Base-by-base conservation (phyloP, 2,329 filamentous ascomycete species). In the Claviceps fusiformis region DNA sequence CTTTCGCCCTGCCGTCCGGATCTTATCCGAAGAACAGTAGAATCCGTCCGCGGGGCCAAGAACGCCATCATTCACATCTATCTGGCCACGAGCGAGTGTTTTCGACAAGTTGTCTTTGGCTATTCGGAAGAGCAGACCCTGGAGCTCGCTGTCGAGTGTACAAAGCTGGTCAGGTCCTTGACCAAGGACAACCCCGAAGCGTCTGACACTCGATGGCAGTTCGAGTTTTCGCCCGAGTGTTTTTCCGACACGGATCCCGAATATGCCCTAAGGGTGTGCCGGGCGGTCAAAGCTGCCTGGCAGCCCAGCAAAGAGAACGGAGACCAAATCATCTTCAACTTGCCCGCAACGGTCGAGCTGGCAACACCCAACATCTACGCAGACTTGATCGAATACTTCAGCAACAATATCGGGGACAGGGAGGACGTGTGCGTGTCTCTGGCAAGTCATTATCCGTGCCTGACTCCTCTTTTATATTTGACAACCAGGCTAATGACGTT, bases 361-460 rank as follows among this genome's bases (percentile, higher is more conserved):
- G 74, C 89, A 0, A 96, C 93, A 0, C 91, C 91, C 39, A 98
- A 98, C 68, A 81, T 96, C 50, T 98, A 93, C 68, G 93, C 93
- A 52, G 93, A 98, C 67, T 87, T 95, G 73, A 88, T 98, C 59
- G 93, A 98, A 69, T 95, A 89, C 73, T 98, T 98, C 71, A 95
- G 89, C 75, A 81, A 78, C 53, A 79, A 92, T 67, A 90, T 97
- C 66, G 79, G 79, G 0, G 87, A 95, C 70, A 79, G 91, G 53
- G 86, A 95, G 64, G 93, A 90, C 73, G 79, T 95, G 52, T 88
- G 85, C 63, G 87, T 97, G 9, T 95, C 88, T 58, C 79, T 97
- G 54, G 48, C 13, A 50, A 39, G 33, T 39, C 13, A 15, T 27
- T 27, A 37, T 4, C n/a, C 3, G 3, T 31, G 10, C 17, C 13